Percentiles rank a stretch among this genome's conserved stretches.
These are phyloP conservation scores for Penstemon barbatus DNA, from an alignment of 257 asterid genomes.

Conservation along the genomic window DNA sequence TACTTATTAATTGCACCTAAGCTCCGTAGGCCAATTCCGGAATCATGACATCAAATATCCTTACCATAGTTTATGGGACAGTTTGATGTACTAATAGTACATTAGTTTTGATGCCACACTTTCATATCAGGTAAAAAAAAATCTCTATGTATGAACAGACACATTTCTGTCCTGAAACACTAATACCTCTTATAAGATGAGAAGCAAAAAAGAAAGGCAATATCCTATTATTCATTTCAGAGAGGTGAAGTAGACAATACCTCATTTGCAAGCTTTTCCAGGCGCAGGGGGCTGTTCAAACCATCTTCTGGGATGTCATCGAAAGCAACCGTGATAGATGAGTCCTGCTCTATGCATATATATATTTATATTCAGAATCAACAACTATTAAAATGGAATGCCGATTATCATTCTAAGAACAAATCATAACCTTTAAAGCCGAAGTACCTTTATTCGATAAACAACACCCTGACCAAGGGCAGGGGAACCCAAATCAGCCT, in stretches of 20 bases:
- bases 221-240: slow-evolving; percentile 15
- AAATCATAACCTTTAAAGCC: not conserved
- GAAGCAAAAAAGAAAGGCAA: not conserved
- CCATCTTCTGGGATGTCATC: slow-evolving; percentile 98
- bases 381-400: slow-evolving; percentile 5
- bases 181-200: not conserved
- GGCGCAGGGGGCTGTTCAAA: slow-evolving; percentile 79
- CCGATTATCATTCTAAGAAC: not conserved
- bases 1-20: not conserved
- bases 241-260: slow-evolving; percentile 39
- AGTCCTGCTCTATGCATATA: slow-evolving; percentile 62
- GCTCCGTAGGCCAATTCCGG: slow-evolving; percentile 17
- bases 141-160: slow-evolving; percentile 18
- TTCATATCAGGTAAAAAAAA: not conserved
- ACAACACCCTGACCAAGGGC: slow-evolving; percentile 97
- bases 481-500: slow-evolving; percentile 85
- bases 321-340: slow-evolving; percentile 86
- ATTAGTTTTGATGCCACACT: slow-evolving; percentile 3
- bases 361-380: slow-evolving; percentile 18
- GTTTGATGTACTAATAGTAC: not conserved
- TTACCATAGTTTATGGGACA: not conserved
- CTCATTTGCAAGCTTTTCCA: slow-evolving; percentile 94
- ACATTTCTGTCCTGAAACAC: slow-evolving; percentile 17
- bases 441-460: slow-evolving; percentile 79
- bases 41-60: slow-evolving; percentile 11